Conservation (phyloP, 1,284 basidiomycete species). For the Mycosarcoma maydis region DNA sequence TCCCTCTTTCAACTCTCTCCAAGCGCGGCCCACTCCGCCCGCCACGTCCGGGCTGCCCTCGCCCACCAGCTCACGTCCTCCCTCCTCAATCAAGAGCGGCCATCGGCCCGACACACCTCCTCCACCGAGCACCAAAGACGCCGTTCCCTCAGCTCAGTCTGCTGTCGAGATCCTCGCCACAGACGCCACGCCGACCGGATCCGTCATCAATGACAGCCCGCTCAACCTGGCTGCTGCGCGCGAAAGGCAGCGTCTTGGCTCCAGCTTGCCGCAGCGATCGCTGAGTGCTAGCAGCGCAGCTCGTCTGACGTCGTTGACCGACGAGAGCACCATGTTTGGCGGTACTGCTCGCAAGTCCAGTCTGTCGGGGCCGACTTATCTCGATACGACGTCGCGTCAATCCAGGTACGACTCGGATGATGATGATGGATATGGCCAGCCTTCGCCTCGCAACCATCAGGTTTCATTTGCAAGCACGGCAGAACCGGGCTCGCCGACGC, state of each 20-base stretch:
- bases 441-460: slow-evolving; percentile 31
- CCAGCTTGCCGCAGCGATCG: slow-evolving; percentile 26
- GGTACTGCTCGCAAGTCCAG: slow-evolving; percentile 21
- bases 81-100: slow-evolving; percentile 37
- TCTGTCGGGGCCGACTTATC: slow-evolving; percentile 7
- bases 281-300: slow-evolving; percentile 42
- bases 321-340: slow-evolving; percentile 49
- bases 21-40: slow-evolving; percentile 56
- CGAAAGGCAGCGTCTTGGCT: slow-evolving; percentile 39
- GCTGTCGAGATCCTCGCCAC: slow-evolving; percentile 9
- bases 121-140: not conserved
- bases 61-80: slow-evolving; percentile 41
- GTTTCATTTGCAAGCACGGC: not conserved
- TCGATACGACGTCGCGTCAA: slow-evolving; percentile 13
- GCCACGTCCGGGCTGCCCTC: slow-evolving; percentile 48
- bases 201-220: slow-evolving; percentile 36
- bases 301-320: slow-evolving; percentile 37
- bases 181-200: slow-evolving; percentile 33
- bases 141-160: not conserved
- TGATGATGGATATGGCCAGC: slow-evolving; percentile 55
- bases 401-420: slow-evolving; percentile 40
- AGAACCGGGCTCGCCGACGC: slow-evolving; percentile 7
- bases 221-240: slow-evolving; percentile 42
- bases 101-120: slow-evolving; percentile 26
- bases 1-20: slow-evolving; percentile 57